phyloP scores from a whole-genome alignment of 2,329 filamentous ascomycete species.

The Xylaria sp. region DNA sequence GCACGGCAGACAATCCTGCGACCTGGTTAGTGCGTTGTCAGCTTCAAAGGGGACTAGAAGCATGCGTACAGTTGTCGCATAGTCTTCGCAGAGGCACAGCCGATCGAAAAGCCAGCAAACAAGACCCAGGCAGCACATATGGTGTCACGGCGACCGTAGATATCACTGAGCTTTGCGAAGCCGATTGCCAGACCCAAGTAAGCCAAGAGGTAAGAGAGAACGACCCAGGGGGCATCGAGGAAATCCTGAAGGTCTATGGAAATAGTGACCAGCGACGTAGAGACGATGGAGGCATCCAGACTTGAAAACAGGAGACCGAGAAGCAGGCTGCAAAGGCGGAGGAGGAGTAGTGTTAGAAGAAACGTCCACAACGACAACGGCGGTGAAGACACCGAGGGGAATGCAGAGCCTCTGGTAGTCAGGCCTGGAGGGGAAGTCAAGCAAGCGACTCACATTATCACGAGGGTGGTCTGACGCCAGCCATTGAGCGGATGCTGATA shows the following conservation, averaged over 20 bases:
- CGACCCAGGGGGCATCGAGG: constrained; percentile 64
- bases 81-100: constrained; percentile 61
- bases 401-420: neutral
- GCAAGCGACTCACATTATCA: constrained; percentile 51
- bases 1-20: constrained; percentile 67
- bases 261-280: constrained; percentile 68
- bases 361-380: constrained; percentile 21
- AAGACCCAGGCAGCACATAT: constrained; percentile 63
- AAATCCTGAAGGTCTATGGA: constrained; percentile 64
- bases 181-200: constrained; percentile 70
- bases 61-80: constrained; percentile 63
- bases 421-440: too few species aligned
- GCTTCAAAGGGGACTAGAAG: neutral
- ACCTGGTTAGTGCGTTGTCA: constrained; percentile 5
- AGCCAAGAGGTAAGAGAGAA: constrained; percentile 66
- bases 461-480: constrained; percentile 49
- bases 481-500: constrained; percentile 39
- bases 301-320: constrained; percentile 67
- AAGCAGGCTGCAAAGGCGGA: constrained; percentile 55
- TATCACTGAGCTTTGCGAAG: constrained; percentile 69
- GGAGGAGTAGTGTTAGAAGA: constrained; percentile 15
- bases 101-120: constrained; percentile 66
- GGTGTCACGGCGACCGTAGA: constrained; percentile 66
- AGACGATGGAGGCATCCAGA: constrained; percentile 68
- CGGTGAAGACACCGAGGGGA: neutral